Evolutionary conservation across 2,329 filamentous ascomycete genomes (phyloP), one percentile per base, ranked within the genome.

Genomic region (Diplocarpon rosae): DNA sequence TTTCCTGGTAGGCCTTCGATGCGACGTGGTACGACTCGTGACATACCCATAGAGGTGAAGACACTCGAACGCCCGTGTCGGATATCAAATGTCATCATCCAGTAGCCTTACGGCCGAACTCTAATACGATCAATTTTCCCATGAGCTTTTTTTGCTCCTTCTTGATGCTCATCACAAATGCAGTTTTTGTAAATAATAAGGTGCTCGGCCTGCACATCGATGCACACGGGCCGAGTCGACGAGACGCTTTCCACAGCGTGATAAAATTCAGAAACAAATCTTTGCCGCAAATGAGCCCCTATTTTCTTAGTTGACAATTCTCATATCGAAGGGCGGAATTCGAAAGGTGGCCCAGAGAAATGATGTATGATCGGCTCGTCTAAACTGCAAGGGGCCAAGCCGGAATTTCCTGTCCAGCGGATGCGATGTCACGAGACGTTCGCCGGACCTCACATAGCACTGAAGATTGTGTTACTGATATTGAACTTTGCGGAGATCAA

Each of bases 31-130:
- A 37, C 11, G 41, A 43, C 24, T 43, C 41, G 35, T 16, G 41
- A 20, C 41, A 43, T 7, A 33, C 41, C 3, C n/a, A n/a, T n/a
- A n/a, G n/a, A 43, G 34, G 12, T 37, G 28, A 1, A 43, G 27
- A 3, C 11, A 3, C 14, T 12, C 24, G 41, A 14, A 24, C 16
- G 4, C 37, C 41, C 2, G 41, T 31, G 28, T 30, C 28, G 13
- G 37, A 43, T 11, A 33, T 33, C 41, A 43, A 43, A 43, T 11
- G 33, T 33, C 41, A 43, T 43, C 12, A 29, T 30, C 11, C 32
- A 27, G 14, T 43, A 28, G 17, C 15, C n/a, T 11, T 31, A 43
- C n/a, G 41, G 41, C 10, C 41, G 41, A 14, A 33, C 41, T 14
- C 41, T 24, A 11, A 43, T 37, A 7, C 41, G 41, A 31, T 43